A percentile compares a stretch with the other conserved stretches of the same genome.
phyloP scores from a whole-genome alignment of 164 flowering plant genomes.

The Liriodendron chinense region DNA sequence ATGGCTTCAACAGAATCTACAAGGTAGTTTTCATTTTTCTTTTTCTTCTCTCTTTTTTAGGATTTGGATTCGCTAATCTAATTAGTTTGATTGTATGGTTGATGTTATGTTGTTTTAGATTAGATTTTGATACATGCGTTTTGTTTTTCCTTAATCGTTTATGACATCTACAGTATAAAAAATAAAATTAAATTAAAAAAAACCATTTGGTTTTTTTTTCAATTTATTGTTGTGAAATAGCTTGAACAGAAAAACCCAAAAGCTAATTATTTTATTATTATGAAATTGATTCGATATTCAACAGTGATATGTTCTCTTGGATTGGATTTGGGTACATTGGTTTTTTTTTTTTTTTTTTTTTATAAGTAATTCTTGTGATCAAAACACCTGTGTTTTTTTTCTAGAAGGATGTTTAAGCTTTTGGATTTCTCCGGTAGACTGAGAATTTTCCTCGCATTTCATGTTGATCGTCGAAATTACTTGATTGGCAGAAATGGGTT shows the following conservation, averaged over 20 bases:
- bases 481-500: background rate
- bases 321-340: background rate
- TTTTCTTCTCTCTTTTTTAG: background rate
- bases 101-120: background rate
- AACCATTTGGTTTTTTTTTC: no score
- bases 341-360: background rate
- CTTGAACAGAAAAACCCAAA: no score
- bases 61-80: background rate
- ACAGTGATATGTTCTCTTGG: background rate
- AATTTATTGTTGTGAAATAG: no score
- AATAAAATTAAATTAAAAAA: no score
- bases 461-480: background rate
- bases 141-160: background rate
- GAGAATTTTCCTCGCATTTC: background rate
- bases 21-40: background rate
- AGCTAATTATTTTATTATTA: no score
- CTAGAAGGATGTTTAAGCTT: background rate
- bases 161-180: no score
- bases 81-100: background rate
- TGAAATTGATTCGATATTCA: no score
- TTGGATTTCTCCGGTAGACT: background rate
- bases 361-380: background rate
- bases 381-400: background rate
- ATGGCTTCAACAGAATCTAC: constrained; percentile 4
- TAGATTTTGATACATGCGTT: background rate